Evolutionary conservation across 345 rosid genomes (phyloP), one percentile per base, ranked within the genome.

Genomic region (Salix suchowensis): DNA sequence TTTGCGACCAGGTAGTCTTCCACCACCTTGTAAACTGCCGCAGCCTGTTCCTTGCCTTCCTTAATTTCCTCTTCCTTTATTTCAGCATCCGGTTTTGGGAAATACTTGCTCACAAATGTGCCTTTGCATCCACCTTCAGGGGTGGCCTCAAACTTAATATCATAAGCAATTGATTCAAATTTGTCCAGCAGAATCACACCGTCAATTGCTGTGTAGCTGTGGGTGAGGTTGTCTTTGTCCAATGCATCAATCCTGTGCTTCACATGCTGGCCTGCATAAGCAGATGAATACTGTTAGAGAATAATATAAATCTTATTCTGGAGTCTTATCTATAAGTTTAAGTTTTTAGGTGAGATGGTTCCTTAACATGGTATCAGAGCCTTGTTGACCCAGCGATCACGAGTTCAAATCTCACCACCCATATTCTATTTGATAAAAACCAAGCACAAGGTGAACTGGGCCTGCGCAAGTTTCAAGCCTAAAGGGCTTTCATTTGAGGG

Each of bases 1-100:
- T 87, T 84, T 4, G 86, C 83, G 54, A 84, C 7, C 65, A 85
- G 84, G 60, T 87, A 71, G 36, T 78, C 86, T 80, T 84, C 87
- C 16, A 88, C 61, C 21, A 78, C 79, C 76, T 81, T 81, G 77
- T 52, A 78, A 40, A 84, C 4, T 40, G 73, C 85, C 23, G 18
- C 1, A 6, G 70, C 69, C 80, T 76, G 77, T 9, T 76, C 82
- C 19, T 76, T 75, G 54, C 76, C 76, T 5, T 40, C 70, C 72
- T 84, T 85, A 28, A 84, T 61, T 6, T 80, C 67, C n/a, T 86
- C 87, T 32, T 81, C 80, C 28, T 32, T 68, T 52, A 88, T 74
- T 61, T 78, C 75, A 37, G 75, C 18, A 19, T 80, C 89, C 0
- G 77, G 82, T 44, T 78, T 85, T 7, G 85, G 58, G 23, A 65